Conservation (phyloP, 108 stramenopile genomes). For the Parietichytrium sp. region DNA sequence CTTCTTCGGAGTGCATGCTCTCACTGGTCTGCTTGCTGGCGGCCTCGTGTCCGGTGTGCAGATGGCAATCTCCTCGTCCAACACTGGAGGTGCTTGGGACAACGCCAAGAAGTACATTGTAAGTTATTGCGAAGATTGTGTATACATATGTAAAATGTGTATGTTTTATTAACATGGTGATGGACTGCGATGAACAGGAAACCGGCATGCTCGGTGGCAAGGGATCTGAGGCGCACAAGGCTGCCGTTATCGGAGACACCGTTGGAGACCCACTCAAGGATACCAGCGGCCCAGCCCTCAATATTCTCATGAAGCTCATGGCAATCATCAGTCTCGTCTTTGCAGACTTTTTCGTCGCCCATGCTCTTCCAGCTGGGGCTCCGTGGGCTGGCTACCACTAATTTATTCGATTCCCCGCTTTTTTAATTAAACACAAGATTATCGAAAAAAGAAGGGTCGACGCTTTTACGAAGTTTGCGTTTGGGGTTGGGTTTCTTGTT, state of each 20-base stretch:
- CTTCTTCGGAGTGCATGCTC: neutral
- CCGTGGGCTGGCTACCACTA: constrained; percentile 34
- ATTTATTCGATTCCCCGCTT: too few species aligned
- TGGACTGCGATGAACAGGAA: too few species aligned
- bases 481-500: too few species aligned
- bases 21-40: constrained; percentile 74
- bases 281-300: constrained; percentile 67
- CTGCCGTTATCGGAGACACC: constrained; percentile 66
- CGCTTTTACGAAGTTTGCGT: too few species aligned
- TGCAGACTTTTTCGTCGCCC: constrained; percentile 67
- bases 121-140: too few species aligned
- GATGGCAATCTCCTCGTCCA: constrained; percentile 85
- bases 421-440: too few species aligned
- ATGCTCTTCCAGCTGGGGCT: constrained; percentile 23
- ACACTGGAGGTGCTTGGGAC: constrained; percentile 95
- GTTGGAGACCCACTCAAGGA: constrained; percentile 74
- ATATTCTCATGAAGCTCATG: constrained; percentile 77
- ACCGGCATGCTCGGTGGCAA: constrained; percentile 74
- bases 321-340: constrained; percentile 78
- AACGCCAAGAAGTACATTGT: constrained; percentile 87
- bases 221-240: constrained; percentile 72
- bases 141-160: neutral
- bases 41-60: constrained; percentile 83
- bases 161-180: too few species aligned
- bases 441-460: too few species aligned